phyloP scores from a whole-genome alignment of 495 filamentous ascomycete genomes.

The Aeminium ludgeri region DNA sequence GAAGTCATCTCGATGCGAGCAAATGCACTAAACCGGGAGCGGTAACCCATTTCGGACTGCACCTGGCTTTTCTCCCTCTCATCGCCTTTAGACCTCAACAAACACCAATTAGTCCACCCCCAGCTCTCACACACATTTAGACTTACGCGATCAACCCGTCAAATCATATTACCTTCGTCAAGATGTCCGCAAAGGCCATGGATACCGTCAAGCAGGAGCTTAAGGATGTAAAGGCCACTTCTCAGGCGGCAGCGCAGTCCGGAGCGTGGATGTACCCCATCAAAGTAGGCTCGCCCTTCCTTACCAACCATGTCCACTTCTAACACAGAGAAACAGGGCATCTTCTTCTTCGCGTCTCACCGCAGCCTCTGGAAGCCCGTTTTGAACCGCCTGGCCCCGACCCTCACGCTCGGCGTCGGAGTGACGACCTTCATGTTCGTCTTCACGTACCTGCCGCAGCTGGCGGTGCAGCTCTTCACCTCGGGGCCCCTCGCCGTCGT shows the following conservation, averaged over 20 bases:
- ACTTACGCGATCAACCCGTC: too few species aligned
- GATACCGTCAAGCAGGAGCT: slow-evolving; percentile 36
- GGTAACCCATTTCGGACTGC: too few species aligned
- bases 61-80: too few species aligned
- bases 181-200: slow-evolving; percentile 25
- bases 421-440: slow-evolving; percentile 51
- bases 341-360: slow-evolving; percentile 59
- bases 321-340: slow-evolving; percentile 35
- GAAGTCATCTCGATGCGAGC: too few species aligned
- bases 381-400: slow-evolving; percentile 44
- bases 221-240: slow-evolving; percentile 33
- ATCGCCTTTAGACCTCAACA: too few species aligned
- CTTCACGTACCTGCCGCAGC: slow-evolving; percentile 81
- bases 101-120: too few species aligned
- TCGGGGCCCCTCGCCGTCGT: slow-evolving; percentile 73
- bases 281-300: slow-evolving; percentile 34
- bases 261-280: slow-evolving; percentile 74
- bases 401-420: slow-evolving; percentile 23
- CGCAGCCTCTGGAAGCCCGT: slow-evolving; percentile 49
- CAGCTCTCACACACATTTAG: too few species aligned
- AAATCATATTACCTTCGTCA: too few species aligned
- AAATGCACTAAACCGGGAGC: too few species aligned
- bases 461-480: slow-evolving; percentile 60
- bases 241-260: slow-evolving; percentile 49
- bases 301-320: slow-evolving; percentile 12